phyloP scores from a whole-genome alignment of 352 stramenopile genomes.

The Globisporangium parvum region DNA sequence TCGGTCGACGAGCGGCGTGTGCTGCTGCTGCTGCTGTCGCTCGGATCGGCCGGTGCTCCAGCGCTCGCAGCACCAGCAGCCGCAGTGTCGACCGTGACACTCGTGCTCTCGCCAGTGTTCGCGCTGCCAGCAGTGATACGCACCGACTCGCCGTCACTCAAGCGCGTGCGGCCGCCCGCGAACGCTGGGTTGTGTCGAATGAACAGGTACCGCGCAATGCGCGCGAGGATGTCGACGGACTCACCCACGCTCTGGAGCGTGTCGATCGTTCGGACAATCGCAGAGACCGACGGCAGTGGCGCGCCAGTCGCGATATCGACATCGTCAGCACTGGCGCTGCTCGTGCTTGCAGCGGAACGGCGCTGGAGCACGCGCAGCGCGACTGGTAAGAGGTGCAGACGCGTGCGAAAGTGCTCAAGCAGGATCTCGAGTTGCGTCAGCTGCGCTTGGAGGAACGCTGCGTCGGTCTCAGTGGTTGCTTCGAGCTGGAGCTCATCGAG shows the following conservation, averaged over 20 bases:
- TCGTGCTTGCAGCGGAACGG: background rate
- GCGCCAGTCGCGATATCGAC: background rate
- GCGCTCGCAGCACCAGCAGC: background rate
- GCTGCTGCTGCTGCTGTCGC: background rate
- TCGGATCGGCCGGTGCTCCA: background rate
- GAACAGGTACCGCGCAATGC: slow-evolving; percentile 44
- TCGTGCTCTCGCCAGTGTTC: background rate
- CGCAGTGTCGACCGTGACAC: background rate
- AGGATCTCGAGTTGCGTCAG: slow-evolving; percentile 40
- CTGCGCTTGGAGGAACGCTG: slow-evolving; percentile 41
- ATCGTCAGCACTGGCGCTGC: background rate
- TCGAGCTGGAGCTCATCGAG: slow-evolving; percentile 12
- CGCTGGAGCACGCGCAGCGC: slow-evolving; percentile 32
- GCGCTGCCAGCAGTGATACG: background rate
- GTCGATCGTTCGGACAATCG: slow-evolving; percentile 43
- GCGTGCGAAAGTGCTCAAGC: slow-evolving; percentile 37
- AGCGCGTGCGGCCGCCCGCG: slow-evolving; percentile 2
- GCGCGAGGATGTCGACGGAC: slow-evolving; percentile 35
- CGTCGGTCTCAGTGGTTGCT: slow-evolving; percentile 12
- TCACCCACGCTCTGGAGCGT: slow-evolving; percentile 51
- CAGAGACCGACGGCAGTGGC: slow-evolving; percentile 8
- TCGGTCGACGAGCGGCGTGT: slow-evolving; percentile 1
- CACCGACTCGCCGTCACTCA: slow-evolving; percentile 6
- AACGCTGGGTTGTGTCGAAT: slow-evolving; percentile 26
- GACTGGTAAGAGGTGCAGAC: slow-evolving; percentile 37